Percentiles rank a stretch among this genome's conserved stretches.
Evolutionary conservation across 2,329 filamentous ascomycete species (phyloP).

Genomic region (Aspergillus neotritici): DNA sequence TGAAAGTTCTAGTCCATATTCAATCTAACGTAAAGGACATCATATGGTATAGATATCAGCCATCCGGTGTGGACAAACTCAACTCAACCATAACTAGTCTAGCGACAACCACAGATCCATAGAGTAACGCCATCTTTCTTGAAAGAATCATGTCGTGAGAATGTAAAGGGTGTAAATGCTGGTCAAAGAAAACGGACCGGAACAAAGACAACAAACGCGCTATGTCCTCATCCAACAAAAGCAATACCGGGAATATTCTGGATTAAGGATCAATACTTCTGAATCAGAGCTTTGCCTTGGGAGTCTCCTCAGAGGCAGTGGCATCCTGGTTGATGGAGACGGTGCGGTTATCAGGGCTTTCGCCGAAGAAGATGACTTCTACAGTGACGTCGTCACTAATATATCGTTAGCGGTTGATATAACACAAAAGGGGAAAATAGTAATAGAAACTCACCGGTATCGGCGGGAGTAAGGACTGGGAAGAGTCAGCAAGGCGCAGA

Average conservation of each 20-base stretch:
- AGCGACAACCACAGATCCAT: background rate
- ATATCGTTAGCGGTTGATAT: slow-evolving; percentile 19
- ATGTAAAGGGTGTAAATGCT: background rate
- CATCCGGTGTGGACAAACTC: no score
- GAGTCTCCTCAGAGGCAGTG: slow-evolving; percentile 54
- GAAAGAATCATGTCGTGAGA: background rate
- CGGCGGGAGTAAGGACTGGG: slow-evolving; percentile 85
- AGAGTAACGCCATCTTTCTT: slow-evolving; percentile 3
- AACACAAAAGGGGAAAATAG: background rate
- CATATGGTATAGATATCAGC: no score
- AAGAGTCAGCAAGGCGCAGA: slow-evolving; percentile 84
- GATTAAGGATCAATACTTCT: background rate
- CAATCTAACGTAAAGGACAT: background rate
- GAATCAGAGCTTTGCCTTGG: slow-evolving; percentile 46
- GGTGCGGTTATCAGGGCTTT: slow-evolving; percentile 67
- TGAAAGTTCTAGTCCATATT: no score
- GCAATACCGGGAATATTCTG: background rate
- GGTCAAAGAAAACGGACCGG: background rate
- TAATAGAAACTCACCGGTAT: slow-evolving; percentile 63
- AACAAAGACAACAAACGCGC: background rate
- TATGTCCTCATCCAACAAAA: no score
- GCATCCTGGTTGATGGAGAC: slow-evolving; percentile 83
- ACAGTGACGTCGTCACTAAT: slow-evolving; percentile 87
- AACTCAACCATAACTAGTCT: no score
- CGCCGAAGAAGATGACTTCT: slow-evolving; percentile 96